phyloP scores from a whole-genome alignment of 2,329 filamentous ascomycete species.

The Botrytis sinoallii region DNA sequence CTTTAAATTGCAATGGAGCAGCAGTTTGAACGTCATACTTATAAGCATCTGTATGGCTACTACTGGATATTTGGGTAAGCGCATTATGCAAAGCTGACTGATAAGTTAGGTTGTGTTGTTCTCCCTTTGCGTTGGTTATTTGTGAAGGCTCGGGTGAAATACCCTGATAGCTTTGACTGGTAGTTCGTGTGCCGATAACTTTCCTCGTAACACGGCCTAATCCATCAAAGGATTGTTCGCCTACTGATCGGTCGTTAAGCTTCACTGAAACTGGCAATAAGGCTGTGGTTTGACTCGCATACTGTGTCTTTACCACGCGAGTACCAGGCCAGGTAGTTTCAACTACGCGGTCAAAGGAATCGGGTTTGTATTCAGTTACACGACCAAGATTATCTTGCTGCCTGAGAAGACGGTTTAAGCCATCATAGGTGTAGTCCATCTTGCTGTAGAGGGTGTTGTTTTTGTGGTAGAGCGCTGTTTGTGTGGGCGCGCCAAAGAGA shows the following conservation, averaged over 20 bases:
- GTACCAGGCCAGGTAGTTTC: constrained; percentile 2
- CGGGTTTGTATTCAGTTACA: neutral
- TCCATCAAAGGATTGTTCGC: constrained; percentile 13
- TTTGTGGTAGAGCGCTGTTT: constrained; percentile 1
- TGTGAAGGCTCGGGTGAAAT: constrained; percentile 2
- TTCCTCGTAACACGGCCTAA: constrained; percentile 9
- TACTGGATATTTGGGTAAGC: neutral
- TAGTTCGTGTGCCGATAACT: neutral
- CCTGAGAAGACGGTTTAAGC: neutral
- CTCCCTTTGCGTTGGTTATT: constrained; percentile 11
- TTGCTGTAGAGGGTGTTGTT: constrained; percentile 9
- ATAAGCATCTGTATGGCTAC: constrained; percentile 7
- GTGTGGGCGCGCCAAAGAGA: constrained; percentile 4
- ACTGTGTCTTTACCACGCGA: constrained; percentile 14
- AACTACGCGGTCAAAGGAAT: constrained; percentile 16
- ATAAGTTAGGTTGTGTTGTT: neutral
- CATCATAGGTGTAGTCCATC: constrained; percentile 17
- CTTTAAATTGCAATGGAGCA: neutral
- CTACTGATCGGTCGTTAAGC: neutral
- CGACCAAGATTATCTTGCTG: constrained; percentile 10
- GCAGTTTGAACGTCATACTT: neutral
- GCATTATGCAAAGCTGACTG: neutral
- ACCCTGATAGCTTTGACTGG: constrained; percentile 2
- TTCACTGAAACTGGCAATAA: neutral
- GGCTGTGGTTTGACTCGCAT: constrained; percentile 13